Base-by-base conservation (phyloP, 169 alveolate species). In the Eimeria tenella region DNA sequence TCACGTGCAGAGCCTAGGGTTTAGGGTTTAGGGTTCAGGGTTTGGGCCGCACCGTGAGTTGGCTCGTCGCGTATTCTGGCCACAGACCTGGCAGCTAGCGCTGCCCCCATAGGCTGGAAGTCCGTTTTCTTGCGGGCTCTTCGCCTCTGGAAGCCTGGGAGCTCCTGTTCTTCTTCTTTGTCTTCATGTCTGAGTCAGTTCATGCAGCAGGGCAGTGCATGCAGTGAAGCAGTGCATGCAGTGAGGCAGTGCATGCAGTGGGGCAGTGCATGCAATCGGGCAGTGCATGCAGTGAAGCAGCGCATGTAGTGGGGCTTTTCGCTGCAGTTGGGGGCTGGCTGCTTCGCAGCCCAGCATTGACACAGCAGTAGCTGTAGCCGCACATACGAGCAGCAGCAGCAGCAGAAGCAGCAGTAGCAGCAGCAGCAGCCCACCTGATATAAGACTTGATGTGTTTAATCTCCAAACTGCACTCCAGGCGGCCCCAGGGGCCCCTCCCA, bases 401-500 rank as follows among this genome's bases (percentile, higher is more conserved):
- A 63, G 73, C 73, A 63, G 21, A 4, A 63, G 73, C 83, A 73
- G 52, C 83, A 23, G 52, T 0, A 73, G 3, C 83, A 31, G n/a
- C 83, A 73, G 52, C 56, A 23, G 56, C 83, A 73, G 83, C 58
- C 21, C 19, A 89, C 94, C 94, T 49, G 13, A 89, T 89, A 19
- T 23, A 89, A n/a, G 58, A 21, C n/a, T 75, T 83, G 49, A 89
- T 89, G 31, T 89, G 74, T 55, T 70, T 55, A 52, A 73, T 86
- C 62, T 93, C 95, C 58, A 93, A 81, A 15, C 75, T 77, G 63
- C 95, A 93, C 68, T 93, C 95, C 56, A 93, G 71, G 3, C 95
- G 90, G 4, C 95, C 95, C 95, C 95, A 93, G 8, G 95, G 95
- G 63, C 95, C 95, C 11, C 95, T 82, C 4, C 95, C 95, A 62